Evolutionary conservation across 495 filamentous ascomycete genomes (phyloP), one percentile per base, ranked within the genome.

Genomic region (Geopyxis carbonaria): DNA sequence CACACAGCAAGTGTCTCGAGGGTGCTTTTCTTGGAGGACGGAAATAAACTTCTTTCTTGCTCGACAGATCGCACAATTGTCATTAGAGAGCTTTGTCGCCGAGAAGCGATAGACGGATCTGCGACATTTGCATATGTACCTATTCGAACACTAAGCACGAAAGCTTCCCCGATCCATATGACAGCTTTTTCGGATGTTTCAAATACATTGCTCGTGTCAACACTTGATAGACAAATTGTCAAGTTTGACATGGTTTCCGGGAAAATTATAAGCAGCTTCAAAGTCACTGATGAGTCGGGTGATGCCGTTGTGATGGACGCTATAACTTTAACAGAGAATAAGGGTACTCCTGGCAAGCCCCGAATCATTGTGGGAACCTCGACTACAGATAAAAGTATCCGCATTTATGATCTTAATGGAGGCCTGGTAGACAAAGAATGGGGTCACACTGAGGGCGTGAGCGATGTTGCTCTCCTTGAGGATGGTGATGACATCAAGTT

Each of bases 401-500:
- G 89, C 15, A 61, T 95, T 2, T 95, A 97, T 55, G 80, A 91
- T 45, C 62, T 74, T 11, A 68, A 69, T 28, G 87, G 86, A 10
- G 55, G 63, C 18, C 73, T 97, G 45, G 60, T 94, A 37, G 76
- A 80, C 19, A 75, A 80, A 25, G 89, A 93, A 57, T 93, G 83
- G 67, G 91, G 89, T 10, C 89, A 97, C 53, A 91, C 82, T 0
- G 85, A 92, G 52, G 78, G 83, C 29, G 76, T 95, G 29, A 89
- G 81, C 29, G 85, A 78, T 52, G 68, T 86, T 25, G 64, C 73
- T n/a, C 56, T 94, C 9, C 48, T 92, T 3, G 77, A 82, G 45
- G 44, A 47, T 9, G 61, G 61, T 2, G 22, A 34, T 4, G 38
- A 50, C 27, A 57, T 60, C 34, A 73, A 61, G 33, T 55, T 87